Evolutionary conservation across 495 filamentous ascomycete species (phyloP).

Genomic region (Neurospora sp.): DNA sequence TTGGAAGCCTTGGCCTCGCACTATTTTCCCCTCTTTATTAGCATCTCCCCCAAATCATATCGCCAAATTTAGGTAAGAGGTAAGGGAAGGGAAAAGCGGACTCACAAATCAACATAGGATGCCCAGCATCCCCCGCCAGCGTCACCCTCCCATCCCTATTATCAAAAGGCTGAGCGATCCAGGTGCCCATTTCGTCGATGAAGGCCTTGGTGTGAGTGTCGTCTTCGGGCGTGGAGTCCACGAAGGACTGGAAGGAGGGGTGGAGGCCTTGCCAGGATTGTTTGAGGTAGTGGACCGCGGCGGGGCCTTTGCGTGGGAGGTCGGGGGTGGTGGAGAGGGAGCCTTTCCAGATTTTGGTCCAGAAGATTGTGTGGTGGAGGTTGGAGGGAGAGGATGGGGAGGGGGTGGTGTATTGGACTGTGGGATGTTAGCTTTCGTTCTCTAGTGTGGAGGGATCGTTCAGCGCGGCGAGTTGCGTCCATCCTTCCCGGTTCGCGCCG

Average conservation of each 20-base stretch:
- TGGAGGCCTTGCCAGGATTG: constrained; percentile 19
- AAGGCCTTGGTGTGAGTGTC: not conserved
- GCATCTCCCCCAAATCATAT: no score
- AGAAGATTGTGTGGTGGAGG: constrained; percentile 17
- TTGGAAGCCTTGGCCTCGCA: constrained; percentile 45
- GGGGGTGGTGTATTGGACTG: constrained; percentile 6
- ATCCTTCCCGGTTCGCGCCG: no score
- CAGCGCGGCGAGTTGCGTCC: no score
- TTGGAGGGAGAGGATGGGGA: no score
- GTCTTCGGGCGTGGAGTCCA: constrained; percentile 34
- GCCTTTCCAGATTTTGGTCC: constrained; percentile 25
- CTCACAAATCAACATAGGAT: constrained; percentile 41
- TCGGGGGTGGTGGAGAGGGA: constrained; percentile 7
- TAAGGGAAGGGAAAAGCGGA: no score
- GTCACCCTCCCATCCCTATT: constrained; percentile 39
- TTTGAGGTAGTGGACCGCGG: constrained; percentile 30
- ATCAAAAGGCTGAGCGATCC: constrained; percentile 32
- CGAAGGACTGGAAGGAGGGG: constrained; percentile 32
- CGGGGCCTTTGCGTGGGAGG: not conserved
- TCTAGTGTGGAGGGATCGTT: no score
- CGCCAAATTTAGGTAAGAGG: no score
- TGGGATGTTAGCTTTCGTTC: not conserved
- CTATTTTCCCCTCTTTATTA: no score
- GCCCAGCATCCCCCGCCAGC: constrained; percentile 47
- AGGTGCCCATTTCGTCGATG: constrained; percentile 26